These are phyloP conservation scores for Quercus gilva DNA, from an alignment of 306 rosid genomes.

Conservation along the genomic window DNA sequence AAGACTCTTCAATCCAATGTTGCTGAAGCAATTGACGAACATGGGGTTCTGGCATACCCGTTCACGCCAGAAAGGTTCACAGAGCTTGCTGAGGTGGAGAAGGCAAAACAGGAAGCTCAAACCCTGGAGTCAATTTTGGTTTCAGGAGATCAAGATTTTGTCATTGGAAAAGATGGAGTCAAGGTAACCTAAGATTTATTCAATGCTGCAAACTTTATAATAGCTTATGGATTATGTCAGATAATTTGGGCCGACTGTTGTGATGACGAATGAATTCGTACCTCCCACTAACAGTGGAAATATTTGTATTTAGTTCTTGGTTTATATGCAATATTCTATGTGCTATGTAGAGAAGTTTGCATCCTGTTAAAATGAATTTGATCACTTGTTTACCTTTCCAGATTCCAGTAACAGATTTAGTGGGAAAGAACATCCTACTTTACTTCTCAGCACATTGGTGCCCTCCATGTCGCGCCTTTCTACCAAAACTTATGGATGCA, in stretches of 20 bases:
- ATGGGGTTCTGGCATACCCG: conserved; percentile 63
- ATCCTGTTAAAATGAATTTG: no score
- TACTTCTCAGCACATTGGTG: conserved; percentile 93
- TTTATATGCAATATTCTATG: not conserved
- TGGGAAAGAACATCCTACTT: conserved; percentile 66
- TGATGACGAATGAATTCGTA: not conserved
- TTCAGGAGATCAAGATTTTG: conserved; percentile 45
- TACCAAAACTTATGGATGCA: conserved; percentile 61
- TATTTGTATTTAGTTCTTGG: not conserved
- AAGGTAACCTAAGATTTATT: conserved; percentile 41
- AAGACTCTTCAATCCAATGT: conserved; percentile 53
- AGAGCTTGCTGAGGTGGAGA: conserved; percentile 50
- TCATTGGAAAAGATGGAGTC: conserved; percentile 43
- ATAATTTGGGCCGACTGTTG: not conserved
- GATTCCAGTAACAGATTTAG: conserved; percentile 64
- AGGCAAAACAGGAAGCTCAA: conserved; percentile 59
- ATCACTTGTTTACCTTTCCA: conserved; percentile 20
- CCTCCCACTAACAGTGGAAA: not conserved
- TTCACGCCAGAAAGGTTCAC: conserved; percentile 63
- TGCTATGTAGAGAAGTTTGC: not conserved
- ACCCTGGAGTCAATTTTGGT: conserved; percentile 65
- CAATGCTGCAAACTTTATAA: not conserved
- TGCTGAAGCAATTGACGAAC: conserved; percentile 51
- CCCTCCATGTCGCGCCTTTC: conserved; percentile 73
- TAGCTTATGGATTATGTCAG: not conserved